Percentiles rank a stretch among this genome's conserved stretches.
These are phyloP conservation scores for Colletotrichum falcatum DNA, from an alignment of 2,329 filamentous ascomycete genomes.

Conservation along the genomic window DNA sequence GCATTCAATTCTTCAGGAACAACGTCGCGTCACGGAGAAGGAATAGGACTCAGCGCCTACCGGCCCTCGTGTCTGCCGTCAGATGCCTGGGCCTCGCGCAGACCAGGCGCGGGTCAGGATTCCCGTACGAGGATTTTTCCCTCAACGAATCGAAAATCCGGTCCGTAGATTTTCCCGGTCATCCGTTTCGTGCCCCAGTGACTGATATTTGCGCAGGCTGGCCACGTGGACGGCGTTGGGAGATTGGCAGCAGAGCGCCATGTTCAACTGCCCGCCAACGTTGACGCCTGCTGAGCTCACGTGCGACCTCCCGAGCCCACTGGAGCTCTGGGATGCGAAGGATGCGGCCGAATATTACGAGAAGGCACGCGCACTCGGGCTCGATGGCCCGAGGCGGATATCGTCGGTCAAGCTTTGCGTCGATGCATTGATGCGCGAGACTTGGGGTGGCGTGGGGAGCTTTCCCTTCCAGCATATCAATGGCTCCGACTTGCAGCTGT, in stretches of 20 bases:
- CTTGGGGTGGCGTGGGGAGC: conserved; percentile 33
- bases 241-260: conserved; percentile 47
- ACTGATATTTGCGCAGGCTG: conserved; percentile 39
- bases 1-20: conserved; percentile 43
- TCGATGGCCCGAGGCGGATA: conserved; percentile 9
- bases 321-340: conserved; percentile 45
- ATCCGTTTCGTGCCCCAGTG: rapidly evolving
- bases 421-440: conserved; percentile 42
- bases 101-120: conserved; percentile 26
- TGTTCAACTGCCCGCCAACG: conserved; percentile 44
- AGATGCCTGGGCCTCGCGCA: conserved; percentile 38
- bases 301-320: conserved; percentile 44
- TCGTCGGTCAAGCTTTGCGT: conserved; percentile 40
- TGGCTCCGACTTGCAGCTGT: conserved; percentile 27
- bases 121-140: conserved; percentile 41
- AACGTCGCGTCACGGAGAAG: conserved; percentile 27
- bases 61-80: conserved; percentile 42
- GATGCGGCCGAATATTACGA: conserved; percentile 41
- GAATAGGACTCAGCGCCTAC: conserved; percentile 40
- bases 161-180: conserved; percentile 26
- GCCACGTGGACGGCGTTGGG: conserved; percentile 44
- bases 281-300: conserved; percentile 45
- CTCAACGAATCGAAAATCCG: conserved; percentile 42
- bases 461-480: conserved; percentile 35
- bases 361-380: conserved; percentile 4